Evolutionary conservation across 805 yeast genomes (phyloP), one percentile per base, ranked within the genome.

Genomic region (Ogataea neopini): DNA sequence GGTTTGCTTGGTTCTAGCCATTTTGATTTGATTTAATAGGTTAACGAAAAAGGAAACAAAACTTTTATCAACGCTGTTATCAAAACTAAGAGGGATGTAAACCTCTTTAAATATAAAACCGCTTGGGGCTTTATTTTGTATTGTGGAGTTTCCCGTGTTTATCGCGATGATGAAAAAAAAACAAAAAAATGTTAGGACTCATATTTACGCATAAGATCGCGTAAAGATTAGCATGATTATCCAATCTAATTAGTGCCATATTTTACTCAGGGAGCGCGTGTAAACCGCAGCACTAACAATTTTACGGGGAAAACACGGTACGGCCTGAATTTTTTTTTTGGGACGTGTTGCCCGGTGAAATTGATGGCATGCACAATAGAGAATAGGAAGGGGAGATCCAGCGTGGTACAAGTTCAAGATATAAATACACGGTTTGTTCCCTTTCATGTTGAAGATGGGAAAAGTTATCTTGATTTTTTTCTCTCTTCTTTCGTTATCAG

Each of bases 1-100:
- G 59, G 95, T 87, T 81, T 87, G 95, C 72, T 87, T 87, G 56
- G 95, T 87, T 86, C 94, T 87, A 66, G 95, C 95, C 95, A 87
- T 87, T 69, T 55, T 67, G 56, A 17, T 49, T 48, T 49, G 43
- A 34, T 23, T 30, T 20, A n/a, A 28, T 22, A 19, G 26, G 8
- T 42, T 19, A 29, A 35, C 29, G 35, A 15, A 22, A 22, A 36
- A 22, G 17, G 29, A 36, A 22, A 36, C 30, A 4, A 34, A 13
- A n/a, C 20, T 17, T 34, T 34, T 15, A 34, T 34, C 37, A 3
- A 19, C 10, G 23, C 14, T 34, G 23, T 11, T 5, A 22, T 22
- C 25, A 8, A 22, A 22, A 22, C 8, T 17, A 4, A 17, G 29
- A 36, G 40, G 40, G 40, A 36, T 36, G 20, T 7, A 8, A 14